Evolutionary conservation across 768 basidiomycete genomes (phyloP).

Genomic region (Collybia sp.): DNA sequence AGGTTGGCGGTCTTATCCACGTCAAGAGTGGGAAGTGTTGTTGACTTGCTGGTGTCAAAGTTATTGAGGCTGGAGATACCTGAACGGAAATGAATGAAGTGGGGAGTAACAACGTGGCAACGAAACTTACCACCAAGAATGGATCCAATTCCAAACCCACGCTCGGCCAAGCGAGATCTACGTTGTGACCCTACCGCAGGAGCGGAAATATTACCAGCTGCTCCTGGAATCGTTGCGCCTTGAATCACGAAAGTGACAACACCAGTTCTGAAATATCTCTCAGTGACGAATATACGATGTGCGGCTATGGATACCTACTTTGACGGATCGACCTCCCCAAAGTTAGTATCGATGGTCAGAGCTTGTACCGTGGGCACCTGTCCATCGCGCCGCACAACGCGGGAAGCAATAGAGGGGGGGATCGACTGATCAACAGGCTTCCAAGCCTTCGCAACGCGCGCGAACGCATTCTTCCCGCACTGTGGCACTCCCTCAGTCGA

Average conservation of each 20-base stretch:
- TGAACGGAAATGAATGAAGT: conserved; percentile 2
- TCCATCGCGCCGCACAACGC: conserved; percentile 28
- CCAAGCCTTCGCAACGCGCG: conserved; percentile 36
- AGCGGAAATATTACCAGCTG: conserved; percentile 10
- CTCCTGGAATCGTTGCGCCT: conserved; percentile 12
- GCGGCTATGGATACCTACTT: conserved; percentile 10
- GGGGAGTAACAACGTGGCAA: not conserved
- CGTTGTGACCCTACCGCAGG: conserved; percentile 6
- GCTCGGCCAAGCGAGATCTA: conserved; percentile 9
- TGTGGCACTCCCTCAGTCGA: conserved; percentile 7
- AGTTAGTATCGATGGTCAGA: conserved; percentile 36
- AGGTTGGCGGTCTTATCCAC: conserved; percentile 25
- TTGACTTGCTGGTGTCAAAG: conserved; percentile 25
- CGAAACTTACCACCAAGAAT: no score
- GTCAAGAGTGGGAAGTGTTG: conserved; percentile 22
- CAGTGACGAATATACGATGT: no score
- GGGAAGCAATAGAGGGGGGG: conserved; percentile 21
- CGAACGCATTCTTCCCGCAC: conserved; percentile 38
- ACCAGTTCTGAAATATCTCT: not conserved
- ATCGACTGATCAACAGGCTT: conserved; percentile 38
- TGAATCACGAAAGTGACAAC: conserved; percentile 9
- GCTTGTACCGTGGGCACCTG: conserved; percentile 29
- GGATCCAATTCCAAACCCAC: conserved; percentile 1
- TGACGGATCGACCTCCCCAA: conserved; percentile 20
- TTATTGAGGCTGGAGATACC: conserved; percentile 20